Evolutionary conservation across 2,329 filamentous ascomycete species (phyloP).

Genomic region (Exophiala mesophila): DNA sequence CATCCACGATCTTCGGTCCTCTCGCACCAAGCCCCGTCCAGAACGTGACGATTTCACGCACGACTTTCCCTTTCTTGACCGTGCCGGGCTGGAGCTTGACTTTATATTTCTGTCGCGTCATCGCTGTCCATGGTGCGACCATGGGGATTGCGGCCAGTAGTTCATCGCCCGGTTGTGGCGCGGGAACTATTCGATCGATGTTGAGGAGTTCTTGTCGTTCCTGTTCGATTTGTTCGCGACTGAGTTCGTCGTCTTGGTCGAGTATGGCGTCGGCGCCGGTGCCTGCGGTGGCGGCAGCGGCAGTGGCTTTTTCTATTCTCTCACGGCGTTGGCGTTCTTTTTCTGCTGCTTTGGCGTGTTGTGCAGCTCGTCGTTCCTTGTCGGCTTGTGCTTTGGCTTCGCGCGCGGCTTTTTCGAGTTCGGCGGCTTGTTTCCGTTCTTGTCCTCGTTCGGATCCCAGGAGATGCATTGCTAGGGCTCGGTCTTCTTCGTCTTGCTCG

Average conservation of each 20-base stretch:
- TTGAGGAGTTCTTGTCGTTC: conserved; percentile 46
- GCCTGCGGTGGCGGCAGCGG: conserved; percentile 51
- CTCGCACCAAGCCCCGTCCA: conserved; percentile 48
- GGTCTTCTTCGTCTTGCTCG: conserved; percentile 91
- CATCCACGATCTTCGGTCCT: conserved; percentile 49
- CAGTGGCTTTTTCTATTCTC: conserved; percentile 59
- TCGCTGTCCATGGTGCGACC: conserved; percentile 59
- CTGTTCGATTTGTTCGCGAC: conserved; percentile 42
- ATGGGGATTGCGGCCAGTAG: conserved; percentile 56
- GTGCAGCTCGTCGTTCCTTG: conserved; percentile 69
- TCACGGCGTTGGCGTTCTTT: conserved; percentile 60
- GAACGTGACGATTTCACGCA: conserved; percentile 79
- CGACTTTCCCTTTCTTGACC: conserved; percentile 89
- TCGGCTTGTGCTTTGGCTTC: conserved; percentile 69
- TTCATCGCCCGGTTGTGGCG: conserved; percentile 75
- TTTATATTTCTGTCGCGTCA: conserved; percentile 78
- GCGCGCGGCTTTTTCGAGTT: conserved; percentile 57
- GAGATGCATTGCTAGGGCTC: conserved; percentile 73
- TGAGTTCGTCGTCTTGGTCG: conserved; percentile 56
- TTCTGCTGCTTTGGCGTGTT: conserved; percentile 72
- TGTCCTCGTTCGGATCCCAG: conserved; percentile 67
- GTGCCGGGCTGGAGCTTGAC: conserved; percentile 87
- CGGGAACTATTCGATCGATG: conserved; percentile 71
- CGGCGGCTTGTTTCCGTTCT: conserved; percentile 63
- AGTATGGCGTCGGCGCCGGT: conserved; percentile 34